Conservation (phyloP, 257 asterid species). For the Eustoma russellianum region DNA sequence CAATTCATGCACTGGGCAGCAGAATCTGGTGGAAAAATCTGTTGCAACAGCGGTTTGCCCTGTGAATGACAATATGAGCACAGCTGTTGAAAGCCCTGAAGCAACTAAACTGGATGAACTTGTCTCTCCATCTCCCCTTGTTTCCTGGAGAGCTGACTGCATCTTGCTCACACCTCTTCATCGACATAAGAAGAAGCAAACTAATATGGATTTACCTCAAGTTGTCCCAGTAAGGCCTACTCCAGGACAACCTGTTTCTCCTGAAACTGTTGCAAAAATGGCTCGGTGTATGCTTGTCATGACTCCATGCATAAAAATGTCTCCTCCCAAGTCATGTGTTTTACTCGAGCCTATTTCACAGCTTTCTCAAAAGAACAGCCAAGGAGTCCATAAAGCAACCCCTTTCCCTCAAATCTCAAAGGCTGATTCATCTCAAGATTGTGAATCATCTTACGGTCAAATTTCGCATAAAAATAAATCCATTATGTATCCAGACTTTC, state of each 20-base stretch:
- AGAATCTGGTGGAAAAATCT: constrained; percentile 25
- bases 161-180: constrained; percentile 87
- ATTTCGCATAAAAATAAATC: constrained; percentile 30
- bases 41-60: constrained; percentile 16
- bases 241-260: constrained; percentile 30
- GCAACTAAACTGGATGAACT: constrained; percentile 54
- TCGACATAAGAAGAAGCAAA: constrained; percentile 25
- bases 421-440: constrained; percentile 34
- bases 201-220: constrained; percentile 20
- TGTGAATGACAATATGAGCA: constrained; percentile 14
- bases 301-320: constrained; percentile 76
- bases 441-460: constrained; percentile 45
- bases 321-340: constrained; percentile 83
- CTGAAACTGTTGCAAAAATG: constrained; percentile 23
- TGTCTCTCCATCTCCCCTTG: constrained; percentile 90
- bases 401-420: constrained; percentile 43
- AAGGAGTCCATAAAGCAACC: constrained; percentile 34
- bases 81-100: constrained; percentile 46
- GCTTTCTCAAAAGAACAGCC: constrained; percentile 30
- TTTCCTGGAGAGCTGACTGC: constrained; percentile 81
- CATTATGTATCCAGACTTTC: constrained; percentile 53
- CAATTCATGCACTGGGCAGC: constrained; percentile 19
- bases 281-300: constrained; percentile 34
- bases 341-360: constrained; percentile 71
- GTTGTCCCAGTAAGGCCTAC: constrained; percentile 19